A percentile compares a stretch with the other conserved stretches of the same genome.
These are phyloP conservation scores for Trichosporon sp. DNA, from an alignment of 1,284 basidiomycete genomes.

Conservation along the genomic window DNA sequence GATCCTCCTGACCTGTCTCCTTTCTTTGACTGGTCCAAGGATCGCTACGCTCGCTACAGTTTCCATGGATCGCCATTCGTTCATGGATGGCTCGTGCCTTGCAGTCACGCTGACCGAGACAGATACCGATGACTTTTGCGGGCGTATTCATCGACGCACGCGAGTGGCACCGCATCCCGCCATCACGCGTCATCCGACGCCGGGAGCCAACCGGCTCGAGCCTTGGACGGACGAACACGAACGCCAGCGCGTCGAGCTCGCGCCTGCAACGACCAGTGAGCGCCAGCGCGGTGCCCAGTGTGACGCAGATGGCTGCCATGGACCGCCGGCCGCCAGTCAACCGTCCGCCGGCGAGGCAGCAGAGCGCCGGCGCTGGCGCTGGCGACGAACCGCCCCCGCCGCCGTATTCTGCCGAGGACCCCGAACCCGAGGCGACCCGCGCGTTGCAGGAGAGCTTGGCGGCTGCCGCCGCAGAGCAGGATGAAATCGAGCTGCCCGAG, in stretches of 20 bases:
- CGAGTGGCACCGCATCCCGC: constrained; percentile 7
- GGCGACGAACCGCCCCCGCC: constrained; percentile 36
- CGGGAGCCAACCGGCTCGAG: background rate
- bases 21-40: no score
- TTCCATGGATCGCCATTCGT: no score
- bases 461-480: constrained; percentile 8
- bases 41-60: no score
- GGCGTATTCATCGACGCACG: constrained; percentile 9
- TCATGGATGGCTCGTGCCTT: no score
- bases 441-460: constrained; percentile 34
- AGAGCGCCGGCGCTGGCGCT: no score
- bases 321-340: background rate
- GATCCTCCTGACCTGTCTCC: no score
- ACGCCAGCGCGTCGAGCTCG: no score
- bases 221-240: background rate
- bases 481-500: background rate
- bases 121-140: constrained; percentile 8
- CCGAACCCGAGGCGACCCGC: constrained; percentile 40
- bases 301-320: background rate
- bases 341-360: background rate
- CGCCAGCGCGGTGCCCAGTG: background rate
- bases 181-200: constrained; percentile 1
- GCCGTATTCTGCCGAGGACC: constrained; percentile 39
- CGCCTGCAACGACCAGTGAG: background rate
- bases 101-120: background rate